phyloP scores from a whole-genome alignment of 345 rosid genomes.

The Bretschneidera sinensis region DNA sequence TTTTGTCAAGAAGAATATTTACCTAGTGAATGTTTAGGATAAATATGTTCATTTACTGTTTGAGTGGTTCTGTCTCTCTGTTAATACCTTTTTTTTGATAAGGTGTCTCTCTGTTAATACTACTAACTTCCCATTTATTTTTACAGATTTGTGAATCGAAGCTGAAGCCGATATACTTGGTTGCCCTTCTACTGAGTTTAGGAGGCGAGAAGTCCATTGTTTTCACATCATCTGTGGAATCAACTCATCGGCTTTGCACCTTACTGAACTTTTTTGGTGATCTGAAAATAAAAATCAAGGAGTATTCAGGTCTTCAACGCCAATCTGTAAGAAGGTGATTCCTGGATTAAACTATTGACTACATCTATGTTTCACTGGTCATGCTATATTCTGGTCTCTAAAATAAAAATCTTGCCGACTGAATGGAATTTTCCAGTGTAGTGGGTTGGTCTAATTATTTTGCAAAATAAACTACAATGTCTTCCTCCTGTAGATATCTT shows the following conservation, averaged over 20 bases:
- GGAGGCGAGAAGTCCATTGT: slow-evolving; percentile 80
- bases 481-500: too few species aligned
- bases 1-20: too few species aligned
- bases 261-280: slow-evolving; percentile 73
- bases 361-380: not conserved
- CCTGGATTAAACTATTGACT: slow-evolving; percentile 9
- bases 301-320: slow-evolving; percentile 79
- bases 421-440: not conserved
- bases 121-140: slow-evolving; percentile 3
- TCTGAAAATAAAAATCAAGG: slow-evolving; percentile 66
- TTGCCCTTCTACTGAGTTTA: slow-evolving; percentile 65
- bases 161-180: slow-evolving; percentile 73
- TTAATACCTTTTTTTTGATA: too few species aligned
- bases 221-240: slow-evolving; percentile 83
- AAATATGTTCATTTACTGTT: too few species aligned
- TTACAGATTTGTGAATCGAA: slow-evolving; percentile 68
- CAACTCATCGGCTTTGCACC: slow-evolving; percentile 78
- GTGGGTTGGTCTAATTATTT: not conserved
- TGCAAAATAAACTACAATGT: not conserved
- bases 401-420: not conserved
- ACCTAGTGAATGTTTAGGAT: too few species aligned
- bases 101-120: not conserved
- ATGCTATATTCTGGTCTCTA: not conserved
- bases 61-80: too few species aligned
- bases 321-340: slow-evolving; percentile 77